These are phyloP conservation scores for Trichoderma sp. DNA, from an alignment of 2,329 filamentous ascomycete species.

Conservation along the genomic window DNA sequence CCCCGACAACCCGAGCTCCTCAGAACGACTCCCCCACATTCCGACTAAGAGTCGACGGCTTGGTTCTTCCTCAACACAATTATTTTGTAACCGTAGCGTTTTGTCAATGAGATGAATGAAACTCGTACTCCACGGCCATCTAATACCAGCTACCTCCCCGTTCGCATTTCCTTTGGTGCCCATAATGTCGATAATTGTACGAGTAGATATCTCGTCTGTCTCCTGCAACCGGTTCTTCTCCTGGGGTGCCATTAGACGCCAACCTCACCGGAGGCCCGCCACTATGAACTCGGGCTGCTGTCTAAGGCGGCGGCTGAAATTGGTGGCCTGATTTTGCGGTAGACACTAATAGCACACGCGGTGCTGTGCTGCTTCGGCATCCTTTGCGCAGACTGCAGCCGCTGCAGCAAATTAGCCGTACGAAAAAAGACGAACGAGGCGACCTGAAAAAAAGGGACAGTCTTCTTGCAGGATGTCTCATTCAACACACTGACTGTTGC, in stretches of 20 bases:
- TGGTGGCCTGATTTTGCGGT: background rate
- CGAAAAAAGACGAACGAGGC: background rate
- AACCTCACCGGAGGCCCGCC: background rate
- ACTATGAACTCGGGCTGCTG: background rate
- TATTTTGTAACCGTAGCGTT: background rate
- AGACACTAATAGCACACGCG: background rate
- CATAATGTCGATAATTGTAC: background rate
- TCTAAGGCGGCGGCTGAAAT: background rate
- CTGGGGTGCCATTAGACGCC: background rate
- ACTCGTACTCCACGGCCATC: background rate
- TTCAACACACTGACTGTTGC: background rate
- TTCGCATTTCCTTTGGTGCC: background rate
- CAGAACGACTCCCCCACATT: slow-evolving; percentile 1
- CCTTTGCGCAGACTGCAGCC: background rate
- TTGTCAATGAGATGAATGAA: background rate
- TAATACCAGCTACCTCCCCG: background rate
- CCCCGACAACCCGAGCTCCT: background rate
- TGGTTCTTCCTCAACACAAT: background rate
- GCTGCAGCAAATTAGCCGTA: background rate
- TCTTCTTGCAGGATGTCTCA: background rate
- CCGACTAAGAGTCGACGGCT: background rate
- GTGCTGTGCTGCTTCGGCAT: background rate
- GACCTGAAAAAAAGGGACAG: background rate
- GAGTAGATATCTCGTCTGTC: background rate
- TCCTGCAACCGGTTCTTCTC: background rate